phyloP scores from a whole-genome alignment of 2,329 filamentous ascomycete species.

The Fusarium sp. region DNA sequence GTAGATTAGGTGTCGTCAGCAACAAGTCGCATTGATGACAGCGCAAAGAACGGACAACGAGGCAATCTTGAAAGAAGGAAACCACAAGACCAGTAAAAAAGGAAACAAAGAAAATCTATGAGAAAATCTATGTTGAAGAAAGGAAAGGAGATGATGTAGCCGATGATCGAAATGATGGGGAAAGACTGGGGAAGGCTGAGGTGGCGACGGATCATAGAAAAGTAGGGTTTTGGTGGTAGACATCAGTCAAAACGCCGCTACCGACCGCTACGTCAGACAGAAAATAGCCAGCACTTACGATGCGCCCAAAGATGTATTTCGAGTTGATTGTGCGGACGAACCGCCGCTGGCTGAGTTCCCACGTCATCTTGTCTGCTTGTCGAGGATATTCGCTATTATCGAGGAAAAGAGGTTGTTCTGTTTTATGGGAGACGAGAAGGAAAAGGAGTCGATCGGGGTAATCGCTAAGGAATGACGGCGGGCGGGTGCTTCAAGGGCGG shows the following conservation, averaged over 20 bases:
- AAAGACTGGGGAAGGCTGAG: constrained; percentile 37
- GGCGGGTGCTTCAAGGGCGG: constrained; percentile 2
- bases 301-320: constrained; percentile 45
- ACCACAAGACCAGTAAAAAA: background rate
- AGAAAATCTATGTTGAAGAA: constrained; percentile 13
- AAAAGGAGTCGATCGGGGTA: background rate
- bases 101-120: constrained; percentile 1
- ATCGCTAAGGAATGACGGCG: constrained; percentile 34
- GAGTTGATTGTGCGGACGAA: constrained; percentile 44
- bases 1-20: constrained; percentile 38
- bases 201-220: constrained; percentile 45
- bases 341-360: constrained; percentile 43
- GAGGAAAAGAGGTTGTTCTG: background rate
- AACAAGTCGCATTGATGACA: constrained; percentile 38
- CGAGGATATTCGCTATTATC: background rate
- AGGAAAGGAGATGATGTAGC: constrained; percentile 17
- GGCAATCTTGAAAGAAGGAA: background rate
- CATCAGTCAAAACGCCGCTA: constrained; percentile 5
- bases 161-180: constrained; percentile 32
- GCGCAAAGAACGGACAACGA: constrained; percentile 13
- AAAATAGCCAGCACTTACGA: constrained; percentile 31
- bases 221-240: constrained; percentile 14
- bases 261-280: background rate
- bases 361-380: constrained; percentile 30
- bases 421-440: constrained; percentile 2